phyloP scores from a whole-genome alignment of 2,329 filamentous ascomycete species.

The Claviceps lovelessii region DNA sequence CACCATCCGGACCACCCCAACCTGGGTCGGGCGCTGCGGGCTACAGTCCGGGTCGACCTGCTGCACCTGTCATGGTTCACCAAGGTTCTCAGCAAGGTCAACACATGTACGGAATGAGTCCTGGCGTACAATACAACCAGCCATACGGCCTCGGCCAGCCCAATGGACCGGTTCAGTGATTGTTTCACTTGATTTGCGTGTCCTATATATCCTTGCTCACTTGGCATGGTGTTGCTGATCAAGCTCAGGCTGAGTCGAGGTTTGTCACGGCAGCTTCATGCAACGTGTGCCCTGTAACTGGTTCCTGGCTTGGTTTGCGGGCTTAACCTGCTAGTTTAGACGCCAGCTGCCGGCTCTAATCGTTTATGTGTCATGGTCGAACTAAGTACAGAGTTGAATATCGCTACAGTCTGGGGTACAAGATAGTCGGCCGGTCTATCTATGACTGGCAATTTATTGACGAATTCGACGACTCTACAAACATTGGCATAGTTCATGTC shows the following conservation, averaged over 20 bases:
- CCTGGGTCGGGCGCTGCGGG: conserved; percentile 54
- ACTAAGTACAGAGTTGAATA: not conserved
- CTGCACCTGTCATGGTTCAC: conserved; percentile 83
- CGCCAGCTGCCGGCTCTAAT: not conserved
- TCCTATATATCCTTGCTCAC: not conserved
- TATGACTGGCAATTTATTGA: not conserved
- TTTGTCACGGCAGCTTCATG: not conserved
- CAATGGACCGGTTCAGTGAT: conserved; percentile 53
- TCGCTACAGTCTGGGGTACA: conserved; percentile 1
- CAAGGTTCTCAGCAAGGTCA: conserved; percentile 90
- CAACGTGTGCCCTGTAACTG: not conserved
- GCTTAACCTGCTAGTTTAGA: not conserved
- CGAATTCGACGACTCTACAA: conserved; percentile 4
- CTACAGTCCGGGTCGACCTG: conserved; percentile 71
- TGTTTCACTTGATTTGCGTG: not conserved
- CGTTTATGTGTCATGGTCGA: not conserved
- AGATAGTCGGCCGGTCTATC: not conserved
- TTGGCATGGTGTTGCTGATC: not conserved
- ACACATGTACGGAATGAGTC: conserved; percentile 61
- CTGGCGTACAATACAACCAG: conserved; percentile 59
- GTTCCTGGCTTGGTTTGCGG: not conserved
- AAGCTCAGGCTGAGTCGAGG: not conserved
- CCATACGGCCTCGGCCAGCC: conserved; percentile 58
- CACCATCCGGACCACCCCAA: conserved; percentile 39
- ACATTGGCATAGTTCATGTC: conserved; percentile 4